phyloP scores from a whole-genome alignment of 2,329 filamentous ascomycete genomes.

The Curvularia lunata region DNA sequence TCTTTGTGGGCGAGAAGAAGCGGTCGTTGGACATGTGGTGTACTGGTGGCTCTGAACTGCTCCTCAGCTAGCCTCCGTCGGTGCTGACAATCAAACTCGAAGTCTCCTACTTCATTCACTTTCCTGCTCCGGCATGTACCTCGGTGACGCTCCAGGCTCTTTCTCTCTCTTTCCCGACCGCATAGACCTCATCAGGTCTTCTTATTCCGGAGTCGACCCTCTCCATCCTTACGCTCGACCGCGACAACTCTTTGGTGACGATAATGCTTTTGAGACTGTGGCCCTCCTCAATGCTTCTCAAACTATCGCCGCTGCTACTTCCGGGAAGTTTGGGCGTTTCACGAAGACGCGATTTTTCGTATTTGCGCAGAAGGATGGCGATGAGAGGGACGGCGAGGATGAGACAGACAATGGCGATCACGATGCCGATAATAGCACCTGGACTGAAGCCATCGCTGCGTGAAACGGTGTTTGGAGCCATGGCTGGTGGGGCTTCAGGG shows the following conservation, averaged over 20 bases:
- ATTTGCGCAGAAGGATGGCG: slow-evolving; percentile 27
- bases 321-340: slow-evolving; percentile 22
- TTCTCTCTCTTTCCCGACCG: slow-evolving; percentile 12
- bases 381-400: slow-evolving; percentile 29
- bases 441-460: slow-evolving; percentile 27
- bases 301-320: slow-evolving; percentile 18
- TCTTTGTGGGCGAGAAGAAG: not conserved
- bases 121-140: slow-evolving; percentile 22
- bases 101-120: slow-evolving; percentile 1
- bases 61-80: not conserved
- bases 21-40: not conserved
- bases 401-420: slow-evolving; percentile 26
- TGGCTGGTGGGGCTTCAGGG: slow-evolving; percentile 24
- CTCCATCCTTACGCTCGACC: slow-evolving; percentile 28
- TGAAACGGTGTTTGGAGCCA: not conserved
- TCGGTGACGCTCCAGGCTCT: slow-evolving; percentile 29
- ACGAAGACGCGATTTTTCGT: slow-evolving; percentile 27
- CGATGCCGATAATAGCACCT: slow-evolving; percentile 32
- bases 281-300: slow-evolving; percentile 23
- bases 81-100: not conserved
- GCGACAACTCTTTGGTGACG: slow-evolving; percentile 31
- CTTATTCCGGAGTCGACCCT: slow-evolving; percentile 13
- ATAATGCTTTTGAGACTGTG: slow-evolving; percentile 31
- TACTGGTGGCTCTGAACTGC: not conserved
- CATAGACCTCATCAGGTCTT: slow-evolving; percentile 22